Evolutionary conservation across 73 alveolate species (phyloP).

Genomic region (Diophrys appendiculata): DNA sequence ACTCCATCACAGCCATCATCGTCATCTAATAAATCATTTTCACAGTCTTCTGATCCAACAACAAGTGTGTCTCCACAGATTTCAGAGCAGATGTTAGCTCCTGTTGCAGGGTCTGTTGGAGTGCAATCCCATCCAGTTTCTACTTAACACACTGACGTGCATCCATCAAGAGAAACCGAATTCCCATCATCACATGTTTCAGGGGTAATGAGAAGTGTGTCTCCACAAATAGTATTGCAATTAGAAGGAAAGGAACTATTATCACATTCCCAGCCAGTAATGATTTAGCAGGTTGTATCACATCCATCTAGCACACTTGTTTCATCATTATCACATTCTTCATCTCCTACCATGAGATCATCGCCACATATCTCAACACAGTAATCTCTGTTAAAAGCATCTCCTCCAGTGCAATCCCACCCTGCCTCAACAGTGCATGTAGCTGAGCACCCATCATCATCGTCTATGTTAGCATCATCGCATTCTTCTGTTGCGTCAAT

Average conservation of each 20-base stretch:
- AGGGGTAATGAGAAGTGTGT: background rate
- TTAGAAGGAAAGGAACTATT: conserved; percentile 5
- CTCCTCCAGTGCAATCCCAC: conserved; percentile 40
- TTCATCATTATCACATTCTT: background rate
- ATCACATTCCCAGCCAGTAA: conserved; percentile 28
- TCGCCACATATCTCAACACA: conserved; percentile 49
- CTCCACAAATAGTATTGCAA: conserved; percentile 16
- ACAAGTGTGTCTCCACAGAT: conserved; percentile 12
- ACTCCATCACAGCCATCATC: conserved; percentile 11
- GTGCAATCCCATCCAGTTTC: conserved; percentile 3
- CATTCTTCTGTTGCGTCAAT: conserved; percentile 22
- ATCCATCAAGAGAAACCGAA: conserved; percentile 9
- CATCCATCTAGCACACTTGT: conserved; percentile 13
- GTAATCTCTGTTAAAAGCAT: conserved; percentile 2
- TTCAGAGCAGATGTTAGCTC: conserved; percentile 1
- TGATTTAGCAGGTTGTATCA: background rate
- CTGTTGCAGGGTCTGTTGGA: background rate
- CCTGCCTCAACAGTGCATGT: conserved; percentile 34
- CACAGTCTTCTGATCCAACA: conserved; percentile 22
- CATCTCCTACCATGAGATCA: background rate
- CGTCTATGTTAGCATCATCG: conserved; percentile 39
- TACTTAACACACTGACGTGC: conserved; percentile 13
- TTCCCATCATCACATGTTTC: conserved; percentile 36
- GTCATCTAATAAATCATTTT: conserved; percentile 2
- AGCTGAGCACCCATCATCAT: conserved; percentile 42